These are phyloP conservation scores for Pelargonium myrrhifolium DNA, from an alignment of 441 rosid species.

Conservation along the genomic window DNA sequence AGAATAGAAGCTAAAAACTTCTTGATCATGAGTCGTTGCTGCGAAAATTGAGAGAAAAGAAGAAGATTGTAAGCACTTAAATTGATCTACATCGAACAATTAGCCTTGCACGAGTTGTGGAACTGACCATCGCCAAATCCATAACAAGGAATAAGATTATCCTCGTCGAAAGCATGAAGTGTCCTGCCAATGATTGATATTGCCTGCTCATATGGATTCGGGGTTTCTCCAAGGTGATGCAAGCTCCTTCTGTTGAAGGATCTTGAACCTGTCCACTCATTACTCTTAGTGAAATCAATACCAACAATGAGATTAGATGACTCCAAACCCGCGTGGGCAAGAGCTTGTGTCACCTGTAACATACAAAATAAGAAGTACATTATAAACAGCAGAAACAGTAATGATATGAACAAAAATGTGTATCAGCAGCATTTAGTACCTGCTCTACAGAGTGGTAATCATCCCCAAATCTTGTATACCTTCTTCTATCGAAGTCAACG, in stretches of 20 bases:
- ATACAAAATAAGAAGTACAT: neutral
- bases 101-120: too few relatives aligned
- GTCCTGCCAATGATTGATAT: constrained; percentile 27
- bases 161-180: constrained; percentile 21
- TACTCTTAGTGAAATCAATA: constrained; percentile 23
- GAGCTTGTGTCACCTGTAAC: constrained; percentile 18
- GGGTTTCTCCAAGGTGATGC: constrained; percentile 17
- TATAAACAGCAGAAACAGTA: too few relatives aligned
- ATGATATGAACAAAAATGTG: too few relatives aligned
- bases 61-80: too few relatives aligned
- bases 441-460: too few relatives aligned
- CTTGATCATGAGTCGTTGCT: constrained; percentile 22
- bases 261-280: constrained; percentile 23
- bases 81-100: too few relatives aligned
- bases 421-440: too few relatives aligned
- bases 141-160: constrained; percentile 25
- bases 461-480: too few relatives aligned
- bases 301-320: constrained; percentile 24
- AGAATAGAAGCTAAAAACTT: constrained; percentile 21
- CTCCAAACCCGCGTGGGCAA: constrained; percentile 23
- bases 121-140: constrained; percentile 25
- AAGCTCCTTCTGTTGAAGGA: constrained; percentile 21
- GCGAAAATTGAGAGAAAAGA: neutral
- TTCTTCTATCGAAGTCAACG: neutral
- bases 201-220: constrained; percentile 24